These are phyloP conservation scores for Neurospora tetrasperma DNA, from an alignment of 495 filamentous ascomycete genomes.

Conservation along the genomic window DNA sequence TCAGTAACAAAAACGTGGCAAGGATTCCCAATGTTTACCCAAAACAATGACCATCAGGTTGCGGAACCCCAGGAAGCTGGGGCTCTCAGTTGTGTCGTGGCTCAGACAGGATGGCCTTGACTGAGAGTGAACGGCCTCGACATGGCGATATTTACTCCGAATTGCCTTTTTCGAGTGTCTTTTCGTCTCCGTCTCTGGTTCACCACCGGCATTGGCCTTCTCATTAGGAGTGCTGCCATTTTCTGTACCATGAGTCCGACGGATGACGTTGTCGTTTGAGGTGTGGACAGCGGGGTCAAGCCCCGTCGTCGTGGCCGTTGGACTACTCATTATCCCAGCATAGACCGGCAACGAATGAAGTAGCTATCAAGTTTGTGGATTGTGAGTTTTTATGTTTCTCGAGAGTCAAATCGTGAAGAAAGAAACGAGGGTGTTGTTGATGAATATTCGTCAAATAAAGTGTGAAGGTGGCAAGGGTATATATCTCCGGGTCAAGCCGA, in stretches of 20 bases:
- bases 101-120: conserved; percentile 70
- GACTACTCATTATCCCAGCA: conserved; percentile 10
- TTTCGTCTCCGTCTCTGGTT: conserved; percentile 3
- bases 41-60: conserved; percentile 95
- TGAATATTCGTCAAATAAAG: neutral
- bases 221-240: neutral
- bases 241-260: neutral
- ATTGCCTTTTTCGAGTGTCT: conserved; percentile 16
- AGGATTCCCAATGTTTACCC: conserved; percentile 38
- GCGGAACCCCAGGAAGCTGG: conserved; percentile 86
- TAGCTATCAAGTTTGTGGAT: neutral
- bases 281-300: neutral
- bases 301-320: conserved; percentile 10
- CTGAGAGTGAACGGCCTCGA: conserved; percentile 70
- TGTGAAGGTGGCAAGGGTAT: neutral
- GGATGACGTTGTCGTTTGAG: conserved; percentile 1
- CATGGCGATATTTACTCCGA: conserved; percentile 69
- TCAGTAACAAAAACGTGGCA: neutral
- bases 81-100: conserved; percentile 58
- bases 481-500: neutral
- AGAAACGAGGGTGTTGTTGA: neutral
- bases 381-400: neutral
- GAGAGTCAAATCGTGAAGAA: neutral
- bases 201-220: conserved; percentile 4
- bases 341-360: neutral